Base-by-base conservation (phyloP, 2,329 filamentous ascomycete genomes). In the Phialophora tarda region DNA sequence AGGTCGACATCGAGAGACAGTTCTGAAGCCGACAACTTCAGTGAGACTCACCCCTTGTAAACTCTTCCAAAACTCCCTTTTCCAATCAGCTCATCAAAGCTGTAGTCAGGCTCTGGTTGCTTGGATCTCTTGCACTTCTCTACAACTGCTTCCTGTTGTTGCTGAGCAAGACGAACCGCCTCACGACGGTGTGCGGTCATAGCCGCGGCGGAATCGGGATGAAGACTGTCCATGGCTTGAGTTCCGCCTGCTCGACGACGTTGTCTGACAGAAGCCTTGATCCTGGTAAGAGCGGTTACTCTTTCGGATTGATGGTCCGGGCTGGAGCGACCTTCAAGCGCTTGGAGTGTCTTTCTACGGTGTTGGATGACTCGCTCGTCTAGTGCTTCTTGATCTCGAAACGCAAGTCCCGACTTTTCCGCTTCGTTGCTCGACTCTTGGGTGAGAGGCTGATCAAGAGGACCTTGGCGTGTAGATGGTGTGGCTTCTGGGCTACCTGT, bases 31-130 rank as follows among this genome's bases (percentile, higher is more conserved):
- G n/a, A 44, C 17, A 50, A 34, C 26, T 47, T 30, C 8, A 17
- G 30, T n/a, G 30, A 30, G 17, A 69, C 75, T 65, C 67, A 78
- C 76, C 82, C 80, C 73, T 82, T 83, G 74, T 82, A 84, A 11
- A 84, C 82, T 69, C 82, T 78, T 32, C 82, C 82, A 73, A 83
- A 84, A 4, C 80, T 78, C 21, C 82, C 82, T 71, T 84, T 83
- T 4, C 82, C 82, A 58, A 83, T 83, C 64, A 83, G 73, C 67
- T 84, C 82, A 68, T 83, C 79, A 61, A 84, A 83, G 54, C 79
- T 76, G 65, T 83, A 84, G 6, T 79, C 77, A 6, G 82, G 82
- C 4, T 76, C 69, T 2, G 81, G 77, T 11, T 78, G 76, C 69
- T 81, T 80, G 30, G 79, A 78, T 70, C 80, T 74, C 56, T 79